Percentiles rank a stretch among this genome's conserved stretches.
Evolutionary conservation across 495 filamentous ascomycete genomes (phyloP).

Genomic region (Tuber brumale): DNA sequence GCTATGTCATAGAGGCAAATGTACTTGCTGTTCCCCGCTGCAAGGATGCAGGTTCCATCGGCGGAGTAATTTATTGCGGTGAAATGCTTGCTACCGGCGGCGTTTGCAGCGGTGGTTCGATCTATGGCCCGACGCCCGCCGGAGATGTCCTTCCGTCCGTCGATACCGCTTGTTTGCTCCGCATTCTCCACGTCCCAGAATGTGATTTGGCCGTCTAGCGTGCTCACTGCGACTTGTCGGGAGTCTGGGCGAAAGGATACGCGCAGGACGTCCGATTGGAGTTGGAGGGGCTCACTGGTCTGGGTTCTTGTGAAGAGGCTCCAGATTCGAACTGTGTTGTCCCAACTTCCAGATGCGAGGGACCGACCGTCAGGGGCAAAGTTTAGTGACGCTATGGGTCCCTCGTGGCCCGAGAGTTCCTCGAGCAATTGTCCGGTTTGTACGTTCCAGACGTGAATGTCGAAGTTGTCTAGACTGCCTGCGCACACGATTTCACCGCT

Average conservation of each 20-base stretch:
- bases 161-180: slow-evolving; percentile 69
- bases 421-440: slow-evolving; percentile 95
- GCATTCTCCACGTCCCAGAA: slow-evolving; percentile 92
- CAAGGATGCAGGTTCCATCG: slow-evolving; percentile 83
- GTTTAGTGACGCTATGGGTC: slow-evolving; percentile 75
- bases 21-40: slow-evolving; percentile 91
- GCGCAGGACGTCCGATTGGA: slow-evolving; percentile 81
- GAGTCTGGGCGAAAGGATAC: slow-evolving; percentile 87
- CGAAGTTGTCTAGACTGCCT: slow-evolving; percentile 89
- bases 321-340: slow-evolving; percentile 90
- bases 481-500: slow-evolving; percentile 93
- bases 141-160: slow-evolving; percentile 85
- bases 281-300: slow-evolving; percentile 85
- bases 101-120: slow-evolving; percentile 82
- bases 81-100: slow-evolving; percentile 81
- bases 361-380: slow-evolving; percentile 80
- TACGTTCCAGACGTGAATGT: slow-evolving; percentile 96
- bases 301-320: slow-evolving; percentile 88
- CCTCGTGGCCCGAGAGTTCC: slow-evolving; percentile 84
- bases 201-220: slow-evolving; percentile 83
- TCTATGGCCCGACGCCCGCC: slow-evolving; percentile 83
- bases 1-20: slow-evolving; percentile 90
- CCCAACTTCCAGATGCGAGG: slow-evolving; percentile 88
- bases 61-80: slow-evolving; percentile 80
- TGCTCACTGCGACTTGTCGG: slow-evolving; percentile 81